A percentile compares a stretch with the other conserved stretches of the same genome.
Conservation (phyloP, 257 asterid genomes). For the Prunella vulgaris region DNA sequence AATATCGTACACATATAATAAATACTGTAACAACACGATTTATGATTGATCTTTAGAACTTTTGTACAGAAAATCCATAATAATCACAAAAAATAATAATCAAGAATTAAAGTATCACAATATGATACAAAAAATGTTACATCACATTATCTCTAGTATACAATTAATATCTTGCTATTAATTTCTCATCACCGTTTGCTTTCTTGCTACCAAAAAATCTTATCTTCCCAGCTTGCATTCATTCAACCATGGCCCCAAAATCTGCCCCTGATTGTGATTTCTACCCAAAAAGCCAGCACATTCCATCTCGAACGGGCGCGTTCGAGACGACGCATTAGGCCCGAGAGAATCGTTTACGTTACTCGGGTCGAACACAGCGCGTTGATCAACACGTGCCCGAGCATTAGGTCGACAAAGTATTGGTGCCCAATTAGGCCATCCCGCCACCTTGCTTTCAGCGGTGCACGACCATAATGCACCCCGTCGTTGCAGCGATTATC, state of each 20-base stretch:
- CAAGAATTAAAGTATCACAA: not conserved
- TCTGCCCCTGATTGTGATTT: no score
- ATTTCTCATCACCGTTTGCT: not conserved
- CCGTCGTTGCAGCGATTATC: conserved; percentile 87
- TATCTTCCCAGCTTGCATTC: not conserved
- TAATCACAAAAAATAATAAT: not conserved
- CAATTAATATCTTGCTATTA: not conserved
- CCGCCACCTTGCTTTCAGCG: conserved; percentile 58
- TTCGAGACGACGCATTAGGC: not conserved
- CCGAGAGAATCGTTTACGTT: not conserved
- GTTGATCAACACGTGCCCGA: conserved; percentile 63
- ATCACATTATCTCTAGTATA: not conserved
- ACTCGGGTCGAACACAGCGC: conserved; percentile 32
- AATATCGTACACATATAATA: no score
- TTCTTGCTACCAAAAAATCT: not conserved
- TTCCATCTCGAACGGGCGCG: not conserved
- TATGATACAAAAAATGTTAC: conserved; percentile 17
- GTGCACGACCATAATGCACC: conserved; percentile 85
- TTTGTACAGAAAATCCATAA: not conserved
- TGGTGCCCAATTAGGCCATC: conserved; percentile 89
- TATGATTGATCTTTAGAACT: not conserved
- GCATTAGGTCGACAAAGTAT: conserved; percentile 85
- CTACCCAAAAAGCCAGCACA: not conserved
- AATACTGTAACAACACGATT: not conserved
- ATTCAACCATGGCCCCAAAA: not conserved